Evolutionary conservation across 2,329 filamentous ascomycete genomes (phyloP), one percentile per base, ranked within the genome.

Genomic region (Aspergillus fumigatiaffinis): DNA sequence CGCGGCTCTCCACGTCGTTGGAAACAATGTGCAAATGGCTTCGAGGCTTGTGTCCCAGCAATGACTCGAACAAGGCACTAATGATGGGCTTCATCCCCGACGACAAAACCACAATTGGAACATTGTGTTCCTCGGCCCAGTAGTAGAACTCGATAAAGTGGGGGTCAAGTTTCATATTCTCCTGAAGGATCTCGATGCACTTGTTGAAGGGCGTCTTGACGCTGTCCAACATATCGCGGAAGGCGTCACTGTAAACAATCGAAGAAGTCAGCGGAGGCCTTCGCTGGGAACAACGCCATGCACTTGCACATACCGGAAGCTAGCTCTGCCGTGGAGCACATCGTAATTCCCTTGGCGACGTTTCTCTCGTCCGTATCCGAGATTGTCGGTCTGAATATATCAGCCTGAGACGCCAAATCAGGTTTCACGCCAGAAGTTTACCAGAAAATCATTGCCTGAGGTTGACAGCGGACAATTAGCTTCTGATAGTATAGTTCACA

Each of bases 31-130:
- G 87, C 71, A 97, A 88, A 70, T 92, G 70, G 54, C 62, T 66
- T 50, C 85, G 81, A 35, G 86, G 84, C 65, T 89, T 87, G 29
- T 89, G 86, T n/a, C 92, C 93, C 3, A 97, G 81, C 52, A 96
- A 82, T 66, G 89, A 86, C 61, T 88, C 84, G 58, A 99, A 81
- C 63, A 97, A 81, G 17, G 90, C 91, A 60, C 87, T 85, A 73
- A 99, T 97, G 66, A 97, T 85, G 41, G 93, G 93, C 66, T 87
- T 83, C 94, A 99, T 97, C 62, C 94, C 94, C 48, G 90, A 91
- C 61, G 89, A 94, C 35, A 99, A 81, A 23, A 99, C 90, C 21
- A 97, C 92, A 61, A 97, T 89, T 26, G 94, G 94, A 14, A 97
- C 86, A 72, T 96, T 92, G 76, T 93, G 87, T 62, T 82, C 80